phyloP scores from a whole-genome alignment of 2,329 filamentous ascomycete species.

The Fusarium newnesense region DNA sequence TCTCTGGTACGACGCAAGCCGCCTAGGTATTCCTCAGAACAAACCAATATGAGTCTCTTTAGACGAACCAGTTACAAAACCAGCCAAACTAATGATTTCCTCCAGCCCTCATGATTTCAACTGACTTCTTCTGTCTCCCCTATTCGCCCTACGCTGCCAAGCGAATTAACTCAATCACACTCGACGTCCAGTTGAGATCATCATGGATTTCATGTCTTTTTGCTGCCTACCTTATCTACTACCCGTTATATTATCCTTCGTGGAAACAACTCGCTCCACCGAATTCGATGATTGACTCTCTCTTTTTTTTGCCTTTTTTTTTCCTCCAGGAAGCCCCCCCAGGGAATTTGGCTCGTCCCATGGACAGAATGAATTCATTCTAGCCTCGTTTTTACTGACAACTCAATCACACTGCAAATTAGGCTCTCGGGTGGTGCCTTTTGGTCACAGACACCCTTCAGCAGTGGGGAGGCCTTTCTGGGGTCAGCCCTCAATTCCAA shows the following conservation, averaged over 20 bases:
- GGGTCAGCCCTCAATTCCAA: constrained; percentile 39
- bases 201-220: constrained; percentile 28
- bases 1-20: not conserved
- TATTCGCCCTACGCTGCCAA: constrained; percentile 35
- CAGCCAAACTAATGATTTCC: constrained; percentile 10
- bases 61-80: constrained; percentile 5
- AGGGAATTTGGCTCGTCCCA: not conserved
- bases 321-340: not conserved
- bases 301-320: not conserved
- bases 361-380: constrained; percentile 2
- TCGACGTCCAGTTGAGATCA: constrained; percentile 41
- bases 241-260: constrained; percentile 23
- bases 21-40: not conserved
- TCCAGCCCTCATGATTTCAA: constrained; percentile 22
- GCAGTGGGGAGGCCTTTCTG: constrained; percentile 27
- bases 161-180: constrained; percentile 19
- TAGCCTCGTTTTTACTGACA: constrained; percentile 27
- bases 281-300: constrained; percentile 18
- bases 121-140: constrained; percentile 28
- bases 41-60: not conserved
- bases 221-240: not conserved
- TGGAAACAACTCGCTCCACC: constrained; percentile 24
- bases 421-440: not conserved
- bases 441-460: constrained; percentile 6
- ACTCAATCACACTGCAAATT: constrained; percentile 20